Evolutionary conservation across 805 yeast genomes (phyloP).

Genomic region (Pichia pseudocactophila): DNA sequence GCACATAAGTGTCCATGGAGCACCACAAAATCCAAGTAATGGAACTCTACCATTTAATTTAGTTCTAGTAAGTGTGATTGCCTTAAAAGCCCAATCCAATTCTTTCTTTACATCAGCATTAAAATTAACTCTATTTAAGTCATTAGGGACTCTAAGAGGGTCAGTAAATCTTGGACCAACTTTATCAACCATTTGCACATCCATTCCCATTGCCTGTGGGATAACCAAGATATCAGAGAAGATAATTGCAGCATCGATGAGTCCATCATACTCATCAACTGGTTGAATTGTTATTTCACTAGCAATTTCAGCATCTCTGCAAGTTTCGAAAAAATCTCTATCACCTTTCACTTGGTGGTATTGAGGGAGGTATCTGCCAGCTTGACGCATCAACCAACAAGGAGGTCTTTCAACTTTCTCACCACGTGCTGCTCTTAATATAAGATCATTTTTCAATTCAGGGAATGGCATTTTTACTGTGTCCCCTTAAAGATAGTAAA

Average conservation of each 20-base stretch:
- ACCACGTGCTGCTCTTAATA: slow-evolving; percentile 84
- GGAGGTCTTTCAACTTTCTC: slow-evolving; percentile 95
- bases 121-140: slow-evolving; percentile 47
- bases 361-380: slow-evolving; percentile 90
- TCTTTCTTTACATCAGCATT: slow-evolving; percentile 63
- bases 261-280: slow-evolving; percentile 76
- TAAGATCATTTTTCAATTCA: slow-evolving; percentile 77
- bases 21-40: slow-evolving; percentile 90
- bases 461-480: slow-evolving; percentile 40
- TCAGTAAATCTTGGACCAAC: slow-evolving; percentile 89
- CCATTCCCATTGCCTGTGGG: slow-evolving; percentile 98
- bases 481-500: too few species aligned
- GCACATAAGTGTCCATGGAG: slow-evolving; percentile 95
- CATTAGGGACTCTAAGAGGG: slow-evolving; percentile 71
- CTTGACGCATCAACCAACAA: slow-evolving; percentile 97
- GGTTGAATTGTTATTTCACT: slow-evolving; percentile 95
- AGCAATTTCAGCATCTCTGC: slow-evolving; percentile 90
- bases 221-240: slow-evolving; percentile 92
- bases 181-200: slow-evolving; percentile 87
- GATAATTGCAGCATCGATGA: slow-evolving; percentile 93
- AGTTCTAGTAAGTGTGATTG: slow-evolving; percentile 84
- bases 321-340: slow-evolving; percentile 89
- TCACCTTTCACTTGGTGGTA: slow-evolving; percentile 82
- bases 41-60: slow-evolving; percentile 89
- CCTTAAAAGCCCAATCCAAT: slow-evolving; percentile 88